Evolutionary conservation across 257 asterid species (phyloP), one percentile per base, ranked within the genome.

Genomic region (Ehretia macrophylla): DNA sequence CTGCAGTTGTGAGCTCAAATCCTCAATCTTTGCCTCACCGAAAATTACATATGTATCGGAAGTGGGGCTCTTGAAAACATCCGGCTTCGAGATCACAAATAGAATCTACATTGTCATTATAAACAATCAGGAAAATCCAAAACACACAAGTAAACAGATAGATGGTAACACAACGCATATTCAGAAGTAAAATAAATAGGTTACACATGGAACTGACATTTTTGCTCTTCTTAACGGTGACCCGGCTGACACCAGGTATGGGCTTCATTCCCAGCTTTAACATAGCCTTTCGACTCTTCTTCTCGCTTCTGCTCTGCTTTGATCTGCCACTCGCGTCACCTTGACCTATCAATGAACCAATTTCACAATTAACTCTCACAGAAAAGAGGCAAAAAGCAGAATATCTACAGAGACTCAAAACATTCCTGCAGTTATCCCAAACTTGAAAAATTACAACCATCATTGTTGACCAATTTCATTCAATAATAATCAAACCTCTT

Each of bases 231-330:
- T 81, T 83, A 59, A 83, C 78, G 11, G 91, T 78, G 66, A 83
- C 91, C 23, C 91, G 75, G 72, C 87, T 83, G 72, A 83, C 87
- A 10, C 77, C 88, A 14, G 73, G 70, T 58, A 84, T 76, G 51
- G 88, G 72, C 72, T 81, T 84, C 92, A 84, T 81, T 74, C 92
- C 92, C 47, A 84, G 82, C 74, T 84, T 84, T 16, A 77, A 69
- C 92, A 84, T 76, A 32, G 92, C 92, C 81, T 84, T 84, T 38
- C 88, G 78, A 37, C 88, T 84, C 69, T 84, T 84, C 74, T 79
- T 84, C 77, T 84, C 86, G 58, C 88, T 81, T 68, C 85, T 77
- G 69, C 88, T 84, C 76, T 84, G 88, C 72, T 84, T 84, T 22
- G 79, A 74, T 71, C 80, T 70, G n/a, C 85, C 84, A 66, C 76